Percentiles rank a stretch among this genome's conserved stretches.
phyloP scores from a whole-genome alignment of 768 basidiomycete species.

The Suillus sp. region DNA sequence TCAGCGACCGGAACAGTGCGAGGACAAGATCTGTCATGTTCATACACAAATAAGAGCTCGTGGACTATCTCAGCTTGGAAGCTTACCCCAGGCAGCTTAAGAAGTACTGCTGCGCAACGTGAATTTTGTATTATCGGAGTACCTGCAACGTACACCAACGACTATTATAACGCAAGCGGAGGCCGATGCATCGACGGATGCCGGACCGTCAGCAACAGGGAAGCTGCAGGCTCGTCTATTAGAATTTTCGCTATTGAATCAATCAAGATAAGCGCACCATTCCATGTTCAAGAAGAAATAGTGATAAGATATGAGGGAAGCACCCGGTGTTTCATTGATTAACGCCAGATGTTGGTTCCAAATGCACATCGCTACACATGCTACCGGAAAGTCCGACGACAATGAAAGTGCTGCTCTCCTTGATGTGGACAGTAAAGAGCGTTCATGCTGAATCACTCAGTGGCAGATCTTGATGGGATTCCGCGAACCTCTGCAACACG shows the following conservation, averaged over 20 bases:
- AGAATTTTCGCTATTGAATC: background rate
- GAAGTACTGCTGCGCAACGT: background rate
- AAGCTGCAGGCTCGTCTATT: background rate
- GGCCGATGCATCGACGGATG: background rate
- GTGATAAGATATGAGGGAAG: background rate
- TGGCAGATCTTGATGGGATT: background rate
- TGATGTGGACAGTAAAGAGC: background rate
- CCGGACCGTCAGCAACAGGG: background rate
- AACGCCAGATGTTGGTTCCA: background rate
- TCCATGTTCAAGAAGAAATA: constrained; percentile 4
- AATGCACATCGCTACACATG: too few species aligned
- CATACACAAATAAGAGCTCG: constrained; percentile 1
- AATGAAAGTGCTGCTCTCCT: too few species aligned
- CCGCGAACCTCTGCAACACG: background rate
- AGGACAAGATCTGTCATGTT: constrained; percentile 5
- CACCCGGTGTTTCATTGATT: background rate
- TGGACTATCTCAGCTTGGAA: constrained; percentile 6
- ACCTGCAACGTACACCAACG: background rate
- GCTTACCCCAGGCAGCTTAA: background rate
- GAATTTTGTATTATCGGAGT: background rate
- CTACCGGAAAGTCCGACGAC: too few species aligned
- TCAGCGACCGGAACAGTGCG: constrained; percentile 5
- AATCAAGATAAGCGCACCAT: constrained; percentile 9
- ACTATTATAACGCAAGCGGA: background rate
- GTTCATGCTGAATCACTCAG: background rate